Base-by-base conservation (phyloP, 2,329 filamentous ascomycete species). In the Aspergillus clavatus region DNA sequence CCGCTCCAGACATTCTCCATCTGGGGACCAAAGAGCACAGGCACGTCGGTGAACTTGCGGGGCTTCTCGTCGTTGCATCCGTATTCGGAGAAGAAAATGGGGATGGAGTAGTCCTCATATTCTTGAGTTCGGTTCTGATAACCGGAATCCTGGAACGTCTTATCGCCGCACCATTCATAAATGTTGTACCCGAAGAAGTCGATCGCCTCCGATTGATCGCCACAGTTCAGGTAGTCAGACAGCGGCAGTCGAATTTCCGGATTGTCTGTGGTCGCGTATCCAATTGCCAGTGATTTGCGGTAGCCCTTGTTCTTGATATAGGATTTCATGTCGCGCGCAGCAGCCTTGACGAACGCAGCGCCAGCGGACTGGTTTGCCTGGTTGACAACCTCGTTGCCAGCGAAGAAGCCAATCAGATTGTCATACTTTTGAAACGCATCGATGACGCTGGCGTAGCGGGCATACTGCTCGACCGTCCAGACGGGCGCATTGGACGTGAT, bases 141-240 rank as follows among this genome's bases (percentile, higher is more conserved):
- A 43, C 89, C 88, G 3, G 93, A 96, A 48, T 77, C 65, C 27
- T 76, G 63, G 74, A 86, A 93, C 60, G 76, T 81, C 63, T 87
- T 95, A 58, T 90, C 70, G 57, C 91, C 93, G 68, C 93, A 98
- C 93, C 93, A 98, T 42, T 90, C 95, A 80, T 98, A 98, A 74
- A 97, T 95, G 79, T 98, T 98, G 84, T 97, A 97, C 47, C 93
- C 93, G 87, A 90, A 98, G 78, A 94, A 96, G 72, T 98, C 93
- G 55, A 97, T 95, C 49, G 86, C 69, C 62, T 72, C 71, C 7
- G 75, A 72, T 50, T 81, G 69, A 49, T 62, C 55, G 45, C 90
- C 87, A 66, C 93, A 98, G 78, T 95, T 89, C 75, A 98, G 96
- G 80, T 95, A 98, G 66, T 89, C 75, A 56, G 89, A 87, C 63